A percentile compares a stretch with the other conserved stretches of the same genome.
These are phyloP conservation scores for Quercus bicolor DNA, from an alignment of 306 rosid genomes.

Conservation along the genomic window DNA sequence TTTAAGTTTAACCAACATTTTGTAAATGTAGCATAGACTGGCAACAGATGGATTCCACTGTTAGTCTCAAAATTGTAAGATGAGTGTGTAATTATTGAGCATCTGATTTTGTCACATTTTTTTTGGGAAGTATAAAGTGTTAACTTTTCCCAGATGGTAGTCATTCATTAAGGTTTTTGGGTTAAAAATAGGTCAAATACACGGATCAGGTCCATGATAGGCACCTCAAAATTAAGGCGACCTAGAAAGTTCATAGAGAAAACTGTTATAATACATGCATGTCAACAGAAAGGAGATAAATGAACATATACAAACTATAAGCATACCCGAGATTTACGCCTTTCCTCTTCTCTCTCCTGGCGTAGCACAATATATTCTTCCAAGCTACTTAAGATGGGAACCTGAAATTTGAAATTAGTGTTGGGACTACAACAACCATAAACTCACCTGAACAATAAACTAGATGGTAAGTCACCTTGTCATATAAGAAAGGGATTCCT, in stretches of 20 bases:
- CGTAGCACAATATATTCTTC: conserved; percentile 56
- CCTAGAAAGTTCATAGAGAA: not conserved
- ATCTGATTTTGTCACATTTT: not conserved
- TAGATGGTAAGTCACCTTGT: conserved; percentile 57
- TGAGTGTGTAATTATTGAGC: not conserved
- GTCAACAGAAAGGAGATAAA: not conserved
- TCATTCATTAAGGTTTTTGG: not conserved
- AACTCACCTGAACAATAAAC: not conserved
- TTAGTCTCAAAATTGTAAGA: not conserved
- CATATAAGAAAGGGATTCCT: conserved; percentile 81
- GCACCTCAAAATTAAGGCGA: too few species aligned
- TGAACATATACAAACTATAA: not conserved
- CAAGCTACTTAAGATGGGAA: conserved; percentile 49
- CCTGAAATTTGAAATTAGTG: conserved; percentile 40
- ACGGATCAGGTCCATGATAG: not conserved
- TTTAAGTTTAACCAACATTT: not conserved
- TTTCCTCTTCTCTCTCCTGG: conserved; percentile 74
- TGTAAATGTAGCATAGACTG: not conserved
- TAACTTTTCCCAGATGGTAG: not conserved
- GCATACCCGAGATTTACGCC: conserved; percentile 77
- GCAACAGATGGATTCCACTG: not conserved
- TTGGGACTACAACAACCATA: conserved; percentile 3
- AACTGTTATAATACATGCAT: conserved; percentile 3
- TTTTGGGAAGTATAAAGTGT: not conserved
- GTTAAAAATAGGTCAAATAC: not conserved